Evolutionary conservation across 192 early-diverging fungal genomes (phyloP).

Genomic region (Chytriomyces confervae): DNA sequence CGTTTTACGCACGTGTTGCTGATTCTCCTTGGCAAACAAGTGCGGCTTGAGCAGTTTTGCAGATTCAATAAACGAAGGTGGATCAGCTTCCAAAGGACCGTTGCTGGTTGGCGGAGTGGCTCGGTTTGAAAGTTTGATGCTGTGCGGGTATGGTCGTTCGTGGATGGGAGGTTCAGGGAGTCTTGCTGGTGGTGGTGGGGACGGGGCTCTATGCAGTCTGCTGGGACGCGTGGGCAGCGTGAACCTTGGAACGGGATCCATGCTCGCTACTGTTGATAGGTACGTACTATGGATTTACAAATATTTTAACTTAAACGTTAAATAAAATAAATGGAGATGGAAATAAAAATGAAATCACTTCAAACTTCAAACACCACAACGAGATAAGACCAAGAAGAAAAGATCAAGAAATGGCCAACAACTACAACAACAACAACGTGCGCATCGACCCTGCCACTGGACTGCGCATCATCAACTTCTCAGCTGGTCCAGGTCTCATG

Average conservation of each 20-base stretch:
- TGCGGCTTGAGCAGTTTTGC: no score
- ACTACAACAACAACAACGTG: slow-evolving; percentile 40
- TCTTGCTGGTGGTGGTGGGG: slow-evolving; percentile 4
- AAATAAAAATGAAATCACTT: neutral
- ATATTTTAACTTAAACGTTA: neutral
- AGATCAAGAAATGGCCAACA: slow-evolving; percentile 47
- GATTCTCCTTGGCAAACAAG: no score
- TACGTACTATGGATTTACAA: neutral
- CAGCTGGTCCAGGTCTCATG: slow-evolving; percentile 90
- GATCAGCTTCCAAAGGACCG: no score
- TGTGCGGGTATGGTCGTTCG: slow-evolving; percentile 16
- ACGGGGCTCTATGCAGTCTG: neutral
- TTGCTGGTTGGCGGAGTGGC: no score
- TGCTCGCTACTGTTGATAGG: neutral
- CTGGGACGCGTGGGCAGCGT: slow-evolving; percentile 9
- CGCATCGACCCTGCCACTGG: slow-evolving; percentile 16
- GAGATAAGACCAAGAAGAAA: neutral
- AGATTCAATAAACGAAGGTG: no score
- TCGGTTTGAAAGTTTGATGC: slow-evolving; percentile 1
- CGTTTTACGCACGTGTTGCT: no score
- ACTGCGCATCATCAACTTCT: slow-evolving; percentile 50
- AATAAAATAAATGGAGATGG: neutral
- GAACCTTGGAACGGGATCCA: neutral
- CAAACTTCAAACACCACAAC: neutral
- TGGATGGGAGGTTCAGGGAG: neutral